phyloP scores from a whole-genome alignment of 257 asterid genomes.

The Penstemon davidsonii region DNA sequence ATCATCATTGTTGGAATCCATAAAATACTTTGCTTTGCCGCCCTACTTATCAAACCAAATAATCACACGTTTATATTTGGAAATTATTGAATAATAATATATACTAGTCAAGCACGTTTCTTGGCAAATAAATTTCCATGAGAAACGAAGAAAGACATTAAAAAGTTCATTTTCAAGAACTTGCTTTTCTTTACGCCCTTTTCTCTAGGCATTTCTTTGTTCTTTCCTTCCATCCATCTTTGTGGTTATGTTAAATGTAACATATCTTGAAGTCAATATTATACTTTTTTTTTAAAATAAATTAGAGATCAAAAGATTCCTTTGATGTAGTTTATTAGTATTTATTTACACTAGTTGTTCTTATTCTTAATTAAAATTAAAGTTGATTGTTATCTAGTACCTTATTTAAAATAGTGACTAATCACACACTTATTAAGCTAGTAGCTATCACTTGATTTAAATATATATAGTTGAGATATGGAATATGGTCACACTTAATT shows the following conservation, averaged over 20 bases:
- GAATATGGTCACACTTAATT: no score
- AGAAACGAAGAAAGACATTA: slow-evolving; percentile 22
- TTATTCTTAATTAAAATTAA: no score
- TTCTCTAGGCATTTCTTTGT: slow-evolving; percentile 36
- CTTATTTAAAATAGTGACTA: no score
- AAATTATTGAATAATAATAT: not conserved
- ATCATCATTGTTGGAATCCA: not conserved
- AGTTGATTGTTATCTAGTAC: no score
- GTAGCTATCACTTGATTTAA: no score
- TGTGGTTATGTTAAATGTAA: not conserved
- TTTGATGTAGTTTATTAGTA: slow-evolving; percentile 17
- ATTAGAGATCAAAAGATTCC: not conserved
- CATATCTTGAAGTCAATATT: not conserved
- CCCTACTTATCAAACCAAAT: slow-evolving; percentile 31
- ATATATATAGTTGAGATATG: no score
- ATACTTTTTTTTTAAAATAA: not conserved
- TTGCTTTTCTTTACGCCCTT: slow-evolving; percentile 22
- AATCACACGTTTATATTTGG: slow-evolving; percentile 33
- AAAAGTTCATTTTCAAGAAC: slow-evolving; percentile 29
- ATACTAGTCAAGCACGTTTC: slow-evolving; percentile 46
- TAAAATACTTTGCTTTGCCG: slow-evolving; percentile 13
- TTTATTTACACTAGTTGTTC: no score
- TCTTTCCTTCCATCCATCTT: slow-evolving; percentile 24
- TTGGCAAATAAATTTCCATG: slow-evolving; percentile 28
- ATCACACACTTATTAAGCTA: no score